Conservation (phyloP, 1,284 basidiomycete genomes). For the Sphaerobolus stellatus region DNA sequence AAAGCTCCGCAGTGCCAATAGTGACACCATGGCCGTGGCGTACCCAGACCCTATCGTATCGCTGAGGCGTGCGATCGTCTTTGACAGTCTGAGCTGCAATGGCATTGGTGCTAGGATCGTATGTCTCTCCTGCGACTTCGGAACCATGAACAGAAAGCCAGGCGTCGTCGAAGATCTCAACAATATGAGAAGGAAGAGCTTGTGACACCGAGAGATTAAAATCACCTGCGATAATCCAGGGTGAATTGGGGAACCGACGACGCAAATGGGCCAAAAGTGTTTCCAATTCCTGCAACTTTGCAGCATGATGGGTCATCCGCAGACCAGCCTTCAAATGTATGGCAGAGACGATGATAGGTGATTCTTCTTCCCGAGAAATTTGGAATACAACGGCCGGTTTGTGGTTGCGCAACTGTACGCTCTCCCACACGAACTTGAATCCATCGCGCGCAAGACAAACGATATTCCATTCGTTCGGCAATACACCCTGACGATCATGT, state of each 20-base stretch:
- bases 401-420: slow-evolving; percentile 16
- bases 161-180: slow-evolving; percentile 2
- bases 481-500: slow-evolving; percentile 13
- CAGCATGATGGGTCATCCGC: background rate
- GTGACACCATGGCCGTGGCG: slow-evolving; percentile 5
- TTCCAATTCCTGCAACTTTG: slow-evolving; percentile 17
- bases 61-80: slow-evolving; percentile 14
- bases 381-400: slow-evolving; percentile 18
- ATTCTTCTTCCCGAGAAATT: background rate
- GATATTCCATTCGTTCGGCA: slow-evolving; percentile 21
- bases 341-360: slow-evolving; percentile 16
- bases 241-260: slow-evolving; percentile 10
- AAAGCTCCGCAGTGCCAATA: slow-evolving; percentile 1
- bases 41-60: slow-evolving; percentile 21
- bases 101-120: slow-evolving; percentile 18
- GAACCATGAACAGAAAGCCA: slow-evolving; percentile 8
- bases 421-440: slow-evolving; percentile 15
- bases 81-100: slow-evolving; percentile 18
- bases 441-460: slow-evolving; percentile 15
- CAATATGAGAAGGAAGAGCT: slow-evolving; percentile 4
- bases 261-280: slow-evolving; percentile 14
- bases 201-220: slow-evolving; percentile 16
- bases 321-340: slow-evolving; percentile 15
- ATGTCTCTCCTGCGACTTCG: slow-evolving; percentile 13
- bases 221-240: slow-evolving; percentile 22